These are phyloP conservation scores for Parachaetomium inaequale DNA, from an alignment of 495 filamentous ascomycete genomes.

Conservation along the genomic window DNA sequence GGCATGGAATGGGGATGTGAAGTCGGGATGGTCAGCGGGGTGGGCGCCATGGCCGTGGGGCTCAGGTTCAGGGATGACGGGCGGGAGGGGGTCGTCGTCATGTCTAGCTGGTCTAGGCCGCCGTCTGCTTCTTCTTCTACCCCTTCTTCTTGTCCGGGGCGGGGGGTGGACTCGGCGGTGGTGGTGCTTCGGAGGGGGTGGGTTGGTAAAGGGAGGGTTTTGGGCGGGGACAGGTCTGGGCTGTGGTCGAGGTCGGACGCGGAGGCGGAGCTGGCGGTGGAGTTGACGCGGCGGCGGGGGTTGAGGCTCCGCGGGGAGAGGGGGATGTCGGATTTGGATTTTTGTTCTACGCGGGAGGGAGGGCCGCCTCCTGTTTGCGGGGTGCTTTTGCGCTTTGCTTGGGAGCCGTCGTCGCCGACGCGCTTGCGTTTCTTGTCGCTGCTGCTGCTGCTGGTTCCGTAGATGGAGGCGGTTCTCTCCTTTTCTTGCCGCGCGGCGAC, in stretches of 20 bases:
- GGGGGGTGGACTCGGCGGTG: not conserved
- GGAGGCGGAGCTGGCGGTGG: not conserved
- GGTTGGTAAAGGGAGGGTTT: not conserved
- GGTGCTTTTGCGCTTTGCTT: constrained; percentile 11
- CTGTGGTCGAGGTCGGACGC: not conserved
- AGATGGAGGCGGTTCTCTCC: not conserved
- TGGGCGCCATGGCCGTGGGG: not conserved
- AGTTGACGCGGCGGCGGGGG: constrained; percentile 14
- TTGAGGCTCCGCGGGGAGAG: constrained; percentile 40
- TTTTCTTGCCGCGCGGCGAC: constrained; percentile 34
- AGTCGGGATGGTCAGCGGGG: not conserved
- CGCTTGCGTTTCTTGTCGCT: constrained; percentile 45
- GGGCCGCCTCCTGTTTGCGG: constrained; percentile 1
- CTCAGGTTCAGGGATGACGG: not conserved
- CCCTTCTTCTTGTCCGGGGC: not conserved
- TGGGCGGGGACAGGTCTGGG: not conserved
- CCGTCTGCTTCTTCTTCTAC: not conserved
- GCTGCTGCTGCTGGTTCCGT: constrained; percentile 20
- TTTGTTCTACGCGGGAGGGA: not conserved
- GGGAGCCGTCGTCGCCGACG: constrained; percentile 20
- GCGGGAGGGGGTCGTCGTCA: not conserved
- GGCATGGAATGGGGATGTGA: not conserved
- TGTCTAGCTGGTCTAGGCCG: not conserved
- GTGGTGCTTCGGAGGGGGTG: constrained; percentile 1
- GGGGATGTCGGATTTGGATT: constrained; percentile 36